Evolutionary conservation across 345 rosid species (phyloP).

Genomic region (Hibiscus trionum): DNA sequence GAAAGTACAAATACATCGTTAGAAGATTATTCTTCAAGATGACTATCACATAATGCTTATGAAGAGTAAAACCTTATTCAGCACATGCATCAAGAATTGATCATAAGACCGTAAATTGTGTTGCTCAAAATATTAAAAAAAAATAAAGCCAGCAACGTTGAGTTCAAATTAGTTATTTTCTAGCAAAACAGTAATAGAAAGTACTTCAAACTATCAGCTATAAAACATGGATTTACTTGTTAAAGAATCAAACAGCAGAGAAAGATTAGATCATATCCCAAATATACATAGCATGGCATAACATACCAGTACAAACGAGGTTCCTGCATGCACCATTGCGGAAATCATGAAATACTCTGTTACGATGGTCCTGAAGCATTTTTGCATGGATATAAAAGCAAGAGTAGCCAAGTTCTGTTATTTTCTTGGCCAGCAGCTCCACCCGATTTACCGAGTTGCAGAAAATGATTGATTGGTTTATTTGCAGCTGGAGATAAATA

Average conservation of each 20-base stretch:
- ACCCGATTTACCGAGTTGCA: constrained; percentile 99
- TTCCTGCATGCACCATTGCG: constrained; percentile 99
- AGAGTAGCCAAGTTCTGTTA: constrained; percentile 98
- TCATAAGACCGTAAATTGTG: background rate
- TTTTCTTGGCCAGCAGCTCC: constrained; percentile 95
- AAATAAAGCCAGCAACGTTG: background rate
- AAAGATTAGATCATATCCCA: background rate
- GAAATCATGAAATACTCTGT: constrained; percentile 98
- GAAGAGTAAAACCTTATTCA: background rate
- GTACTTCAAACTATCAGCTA: background rate
- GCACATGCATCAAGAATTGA: background rate
- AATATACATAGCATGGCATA: background rate
- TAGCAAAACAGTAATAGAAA: background rate
- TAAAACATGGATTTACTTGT: background rate
- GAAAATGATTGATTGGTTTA: constrained; percentile 95
- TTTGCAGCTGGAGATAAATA: constrained; percentile 73
- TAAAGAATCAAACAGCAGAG: background rate
- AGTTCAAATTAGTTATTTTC: background rate
- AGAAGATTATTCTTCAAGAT: constrained; percentile 7
- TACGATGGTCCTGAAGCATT: constrained; percentile 99
- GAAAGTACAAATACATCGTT: constrained; percentile 8
- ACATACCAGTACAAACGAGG: constrained; percentile 96
- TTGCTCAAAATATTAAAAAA: background rate
- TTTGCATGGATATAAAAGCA: constrained; percentile 98
- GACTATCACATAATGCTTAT: background rate